phyloP scores from a whole-genome alignment of 768 basidiomycete species.

The Pleurotus tuoliensis region DNA sequence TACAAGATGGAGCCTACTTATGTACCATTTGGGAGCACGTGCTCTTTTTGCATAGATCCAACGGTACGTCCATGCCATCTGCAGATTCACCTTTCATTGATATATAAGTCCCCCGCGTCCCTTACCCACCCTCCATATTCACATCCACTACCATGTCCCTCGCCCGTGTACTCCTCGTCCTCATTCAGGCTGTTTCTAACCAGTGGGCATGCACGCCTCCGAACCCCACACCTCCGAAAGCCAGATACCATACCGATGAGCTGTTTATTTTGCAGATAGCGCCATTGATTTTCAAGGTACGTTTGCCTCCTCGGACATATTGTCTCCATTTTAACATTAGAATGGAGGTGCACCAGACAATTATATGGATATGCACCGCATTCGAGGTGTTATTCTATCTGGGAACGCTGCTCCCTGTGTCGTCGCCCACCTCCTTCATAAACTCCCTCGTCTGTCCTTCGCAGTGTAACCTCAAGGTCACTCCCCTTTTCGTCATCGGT shows the following conservation, averaged over 20 bases:
- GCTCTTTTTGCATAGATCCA: neutral
- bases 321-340: neutral
- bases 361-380: constrained; percentile 45
- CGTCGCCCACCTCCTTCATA: constrained; percentile 29
- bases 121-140: neutral
- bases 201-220: constrained; percentile 53
- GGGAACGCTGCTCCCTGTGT: constrained; percentile 22
- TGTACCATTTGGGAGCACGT: neutral
- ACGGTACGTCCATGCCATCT: neutral
- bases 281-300: constrained; percentile 51
- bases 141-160: constrained; percentile 37
- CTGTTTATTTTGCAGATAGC: constrained; percentile 52
- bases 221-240: constrained; percentile 47
- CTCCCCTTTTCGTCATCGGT: constrained; percentile 44
- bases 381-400: constrained; percentile 48
- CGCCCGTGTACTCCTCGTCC: constrained; percentile 41
- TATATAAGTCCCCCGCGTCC: constrained; percentile 16
- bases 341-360: constrained; percentile 41
- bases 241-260: constrained; percentile 50
- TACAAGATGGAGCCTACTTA: no score
- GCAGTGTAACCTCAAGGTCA: constrained; percentile 25
- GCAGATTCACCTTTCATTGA: neutral
- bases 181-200: constrained; percentile 46
- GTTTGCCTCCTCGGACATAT: neutral
- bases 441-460: constrained; percentile 28